Conservation (phyloP, 495 filamentous ascomycete genomes). For the Podospora bellae-mahoneyi region DNA sequence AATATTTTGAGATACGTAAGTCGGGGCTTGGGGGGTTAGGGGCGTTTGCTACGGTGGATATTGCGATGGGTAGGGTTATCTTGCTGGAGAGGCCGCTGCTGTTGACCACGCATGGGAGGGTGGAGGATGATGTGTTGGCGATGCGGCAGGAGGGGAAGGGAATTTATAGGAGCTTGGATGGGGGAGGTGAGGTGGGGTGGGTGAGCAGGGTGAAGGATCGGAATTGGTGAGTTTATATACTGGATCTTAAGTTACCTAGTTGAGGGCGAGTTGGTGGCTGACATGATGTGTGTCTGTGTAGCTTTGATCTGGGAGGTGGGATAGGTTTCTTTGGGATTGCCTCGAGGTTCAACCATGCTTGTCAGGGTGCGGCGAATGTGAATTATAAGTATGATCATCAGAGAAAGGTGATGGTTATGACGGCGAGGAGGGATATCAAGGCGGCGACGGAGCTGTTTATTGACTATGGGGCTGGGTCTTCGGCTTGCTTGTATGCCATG, state of each 20-base stretch:
- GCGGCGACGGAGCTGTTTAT: slow-evolving; percentile 29
- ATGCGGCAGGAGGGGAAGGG: neutral
- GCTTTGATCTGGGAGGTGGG: neutral
- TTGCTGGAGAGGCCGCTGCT: neutral
- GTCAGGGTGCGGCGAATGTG: neutral
- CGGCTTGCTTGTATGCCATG: slow-evolving; percentile 18
- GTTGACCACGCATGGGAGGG: neutral
- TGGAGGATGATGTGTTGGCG: neutral
- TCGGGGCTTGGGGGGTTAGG: neutral
- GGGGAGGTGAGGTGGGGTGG: neutral
- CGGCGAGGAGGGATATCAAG: neutral
- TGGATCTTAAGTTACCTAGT: no score
- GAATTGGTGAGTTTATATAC: neutral
- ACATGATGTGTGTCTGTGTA: neutral
- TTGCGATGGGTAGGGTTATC: neutral
- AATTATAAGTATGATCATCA: neutral
- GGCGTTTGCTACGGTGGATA: neutral
- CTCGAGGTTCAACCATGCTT: slow-evolving; percentile 3
- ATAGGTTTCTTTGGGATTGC: neutral
- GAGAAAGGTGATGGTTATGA: neutral
- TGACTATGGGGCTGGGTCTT: slow-evolving; percentile 23
- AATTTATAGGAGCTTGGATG: neutral
- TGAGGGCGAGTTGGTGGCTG: no score
- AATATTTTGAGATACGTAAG: neutral
- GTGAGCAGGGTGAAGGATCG: neutral